These are phyloP conservation scores for Dalbergia oliveri DNA, from an alignment of 306 rosid genomes.

Conservation along the genomic window DNA sequence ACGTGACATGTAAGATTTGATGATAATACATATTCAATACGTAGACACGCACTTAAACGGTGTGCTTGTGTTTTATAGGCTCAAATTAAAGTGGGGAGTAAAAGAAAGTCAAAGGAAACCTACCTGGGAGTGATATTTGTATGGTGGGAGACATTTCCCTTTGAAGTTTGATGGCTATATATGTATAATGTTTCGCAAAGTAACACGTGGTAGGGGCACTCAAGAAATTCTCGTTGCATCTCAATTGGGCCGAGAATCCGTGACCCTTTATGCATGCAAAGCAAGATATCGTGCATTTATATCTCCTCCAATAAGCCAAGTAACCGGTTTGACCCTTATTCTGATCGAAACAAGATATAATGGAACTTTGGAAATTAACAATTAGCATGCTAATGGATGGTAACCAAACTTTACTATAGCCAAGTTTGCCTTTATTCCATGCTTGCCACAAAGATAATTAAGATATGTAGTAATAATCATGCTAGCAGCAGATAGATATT, in stretches of 20 bases:
- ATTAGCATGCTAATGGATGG: too few species aligned
- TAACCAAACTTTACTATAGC: too few species aligned
- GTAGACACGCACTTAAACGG: too few species aligned
- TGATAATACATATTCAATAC: too few species aligned
- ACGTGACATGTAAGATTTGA: too few species aligned
- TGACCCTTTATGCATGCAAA: constrained; percentile 36
- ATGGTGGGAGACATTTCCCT: neutral
- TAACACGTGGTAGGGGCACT: neutral
- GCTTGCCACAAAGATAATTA: too few species aligned
- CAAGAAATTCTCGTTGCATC: neutral
- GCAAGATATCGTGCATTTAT: constrained; percentile 3
- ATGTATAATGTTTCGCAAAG: too few species aligned
- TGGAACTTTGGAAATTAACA: too few species aligned
- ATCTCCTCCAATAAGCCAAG: constrained; percentile 52
- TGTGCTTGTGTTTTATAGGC: too few species aligned
- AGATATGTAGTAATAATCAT: too few species aligned
- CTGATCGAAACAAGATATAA: constrained; percentile 23
- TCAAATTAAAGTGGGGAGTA: neutral
- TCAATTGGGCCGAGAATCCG: neutral
- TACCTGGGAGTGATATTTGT: neutral
- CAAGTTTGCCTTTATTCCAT: too few species aligned
- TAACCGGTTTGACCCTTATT: constrained; percentile 46
- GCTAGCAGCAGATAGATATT: too few species aligned
- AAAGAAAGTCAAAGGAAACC: constrained; percentile 6
- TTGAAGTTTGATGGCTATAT: neutral